These are phyloP conservation scores for Camelina laxa DNA, from an alignment of 345 rosid genomes.

Conservation along the genomic window DNA sequence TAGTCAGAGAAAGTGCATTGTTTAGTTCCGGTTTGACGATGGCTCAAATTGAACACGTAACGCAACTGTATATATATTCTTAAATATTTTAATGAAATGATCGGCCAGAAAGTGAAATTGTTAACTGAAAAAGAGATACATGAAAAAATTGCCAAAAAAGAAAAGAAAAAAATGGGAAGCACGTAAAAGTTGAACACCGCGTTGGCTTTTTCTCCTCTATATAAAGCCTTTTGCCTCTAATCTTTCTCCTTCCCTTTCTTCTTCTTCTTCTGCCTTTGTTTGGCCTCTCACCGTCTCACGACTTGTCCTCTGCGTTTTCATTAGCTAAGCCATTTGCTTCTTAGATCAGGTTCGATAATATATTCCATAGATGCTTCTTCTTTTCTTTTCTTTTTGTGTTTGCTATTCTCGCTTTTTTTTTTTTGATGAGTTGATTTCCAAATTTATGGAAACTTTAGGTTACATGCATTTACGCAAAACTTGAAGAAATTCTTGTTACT, in stretches of 20 bases:
- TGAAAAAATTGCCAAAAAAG: background rate
- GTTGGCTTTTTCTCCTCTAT: constrained; percentile 31
- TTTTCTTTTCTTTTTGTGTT: background rate
- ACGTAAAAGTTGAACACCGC: constrained; percentile 27
- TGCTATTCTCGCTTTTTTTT: background rate
- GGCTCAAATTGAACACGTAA: constrained; percentile 39
- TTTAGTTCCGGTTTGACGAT: constrained; percentile 25
- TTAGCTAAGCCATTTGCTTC: constrained; percentile 3
- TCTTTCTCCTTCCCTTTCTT: constrained; percentile 37
- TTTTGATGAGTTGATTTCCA: background rate
- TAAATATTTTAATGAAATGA: background rate
- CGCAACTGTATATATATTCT: constrained; percentile 11
- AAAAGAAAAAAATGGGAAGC: background rate
- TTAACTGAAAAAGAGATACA: background rate
- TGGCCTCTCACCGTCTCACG: constrained; percentile 4
- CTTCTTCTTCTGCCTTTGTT: constrained; percentile 27
- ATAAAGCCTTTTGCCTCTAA: constrained; percentile 14
- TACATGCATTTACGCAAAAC: background rate
- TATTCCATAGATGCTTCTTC: background rate
- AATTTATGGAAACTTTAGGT: background rate
- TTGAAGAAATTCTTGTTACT: background rate
- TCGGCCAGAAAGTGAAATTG: background rate
- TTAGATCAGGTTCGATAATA: constrained; percentile 28
- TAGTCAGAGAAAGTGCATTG: constrained; percentile 29
- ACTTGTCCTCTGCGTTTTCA: constrained; percentile 13